phyloP scores from a whole-genome alignment of 306 rosid genomes.

The Prunus salicina region DNA sequence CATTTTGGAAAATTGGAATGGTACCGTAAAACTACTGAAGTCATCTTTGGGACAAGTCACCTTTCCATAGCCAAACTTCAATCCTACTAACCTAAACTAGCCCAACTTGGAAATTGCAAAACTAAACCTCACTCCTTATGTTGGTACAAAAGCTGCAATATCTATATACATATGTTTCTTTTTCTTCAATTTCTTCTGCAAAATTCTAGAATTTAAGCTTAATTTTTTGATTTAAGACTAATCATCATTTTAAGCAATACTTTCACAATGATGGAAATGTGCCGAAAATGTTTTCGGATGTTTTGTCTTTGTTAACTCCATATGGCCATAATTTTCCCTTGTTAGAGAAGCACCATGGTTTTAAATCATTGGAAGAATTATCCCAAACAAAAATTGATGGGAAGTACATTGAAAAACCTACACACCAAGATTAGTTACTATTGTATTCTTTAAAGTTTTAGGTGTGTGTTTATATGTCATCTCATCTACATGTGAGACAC shows the following conservation, averaged over 20 bases:
- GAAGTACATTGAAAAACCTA: neutral
- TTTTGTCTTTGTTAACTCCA: neutral
- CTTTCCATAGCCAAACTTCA: neutral
- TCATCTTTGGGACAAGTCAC: neutral
- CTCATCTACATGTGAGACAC: neutral
- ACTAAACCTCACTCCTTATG: neutral
- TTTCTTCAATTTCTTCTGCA: neutral
- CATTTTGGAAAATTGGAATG: neutral
- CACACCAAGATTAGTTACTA: neutral
- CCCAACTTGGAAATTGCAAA: neutral
- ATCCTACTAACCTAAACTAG: neutral
- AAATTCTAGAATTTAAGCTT: neutral
- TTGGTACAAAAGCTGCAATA: neutral
- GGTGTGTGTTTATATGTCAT: neutral
- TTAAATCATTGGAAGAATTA: too few relatives aligned
- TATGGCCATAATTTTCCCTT: neutral
- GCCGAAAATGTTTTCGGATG: neutral
- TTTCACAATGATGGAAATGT: neutral
- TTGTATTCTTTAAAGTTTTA: too few relatives aligned
- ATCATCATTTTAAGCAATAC: neutral
- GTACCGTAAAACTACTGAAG: neutral
- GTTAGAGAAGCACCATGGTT: neutral
- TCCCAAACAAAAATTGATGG: neutral
- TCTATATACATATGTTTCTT: neutral
- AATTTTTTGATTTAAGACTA: neutral